Conservation (phyloP, 1,284 basidiomycete genomes). For the Cystobasidium slooffiae region DNA sequence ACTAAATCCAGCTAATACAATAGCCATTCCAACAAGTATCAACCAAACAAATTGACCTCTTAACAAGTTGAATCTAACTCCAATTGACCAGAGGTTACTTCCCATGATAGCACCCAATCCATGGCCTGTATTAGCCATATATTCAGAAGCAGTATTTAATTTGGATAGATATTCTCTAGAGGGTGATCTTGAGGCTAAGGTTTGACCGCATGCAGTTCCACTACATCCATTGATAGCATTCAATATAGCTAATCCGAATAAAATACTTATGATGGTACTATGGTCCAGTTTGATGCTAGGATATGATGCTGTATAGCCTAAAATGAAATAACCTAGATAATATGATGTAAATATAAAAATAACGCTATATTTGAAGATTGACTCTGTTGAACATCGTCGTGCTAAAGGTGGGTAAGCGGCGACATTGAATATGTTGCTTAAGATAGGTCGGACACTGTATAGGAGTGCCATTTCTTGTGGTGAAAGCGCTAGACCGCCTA, state of each 20-base stretch:
- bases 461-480: constrained; percentile 19
- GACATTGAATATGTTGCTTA: neutral
- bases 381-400: neutral
- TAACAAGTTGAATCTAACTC: neutral
- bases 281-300: neutral
- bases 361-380: neutral
- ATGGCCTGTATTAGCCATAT: constrained; percentile 10
- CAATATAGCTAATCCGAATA: constrained; percentile 1
- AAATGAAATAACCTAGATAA: constrained; percentile 7
- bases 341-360: neutral
- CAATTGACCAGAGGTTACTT: constrained; percentile 6
- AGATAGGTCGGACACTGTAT: constrained; percentile 1
- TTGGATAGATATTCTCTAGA: neutral
- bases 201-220: neutral
- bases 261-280: neutral
- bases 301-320: neutral
- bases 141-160: constrained; percentile 10
- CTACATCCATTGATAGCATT: neutral
- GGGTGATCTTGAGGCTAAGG: neutral
- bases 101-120: constrained; percentile 1
- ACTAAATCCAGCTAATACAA: neutral
- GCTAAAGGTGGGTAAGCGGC: constrained; percentile 11
- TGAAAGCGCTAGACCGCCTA: constrained; percentile 11
- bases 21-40: neutral
- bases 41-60: constrained; percentile 2